Percentiles rank a stretch among this genome's conserved stretches.
Conservation (phyloP, 2,329 filamentous ascomycete species). For the Monascus ruber region DNA sequence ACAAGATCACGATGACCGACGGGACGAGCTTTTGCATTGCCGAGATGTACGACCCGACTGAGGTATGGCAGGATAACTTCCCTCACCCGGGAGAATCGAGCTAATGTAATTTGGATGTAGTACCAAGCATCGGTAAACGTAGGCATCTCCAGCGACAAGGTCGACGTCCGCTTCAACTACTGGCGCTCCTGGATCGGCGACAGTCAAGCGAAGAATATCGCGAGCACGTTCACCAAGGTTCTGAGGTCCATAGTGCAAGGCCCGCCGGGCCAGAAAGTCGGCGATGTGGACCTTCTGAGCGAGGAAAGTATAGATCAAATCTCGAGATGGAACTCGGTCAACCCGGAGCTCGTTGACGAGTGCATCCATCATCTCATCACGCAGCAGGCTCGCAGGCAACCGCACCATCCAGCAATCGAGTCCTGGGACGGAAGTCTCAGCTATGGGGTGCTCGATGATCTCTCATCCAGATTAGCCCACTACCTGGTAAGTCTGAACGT, state of each 20-base stretch:
- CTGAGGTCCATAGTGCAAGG: no score
- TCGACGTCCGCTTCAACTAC: no score
- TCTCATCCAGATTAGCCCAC: constrained; percentile 22
- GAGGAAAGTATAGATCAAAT: neutral
- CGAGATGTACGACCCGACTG: neutral
- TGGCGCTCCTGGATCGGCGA: no score
- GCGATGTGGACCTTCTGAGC: neutral
- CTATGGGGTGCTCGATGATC: constrained; percentile 3
- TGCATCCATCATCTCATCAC: constrained; percentile 3
- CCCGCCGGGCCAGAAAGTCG: neutral
- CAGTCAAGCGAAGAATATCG: no score
- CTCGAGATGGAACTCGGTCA: constrained; percentile 1
- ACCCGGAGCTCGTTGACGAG: neutral
- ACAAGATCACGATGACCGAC: neutral
- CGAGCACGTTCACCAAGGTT: no score
- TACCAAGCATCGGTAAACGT: no score
- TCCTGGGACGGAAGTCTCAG: constrained; percentile 15
- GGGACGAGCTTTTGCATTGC: neutral
- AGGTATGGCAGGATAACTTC: neutral
- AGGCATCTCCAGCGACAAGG: no score
- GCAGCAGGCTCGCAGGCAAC: neutral
- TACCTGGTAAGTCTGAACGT: constrained; percentile 14
- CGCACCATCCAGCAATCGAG: constrained; percentile 5
- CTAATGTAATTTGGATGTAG: no score
- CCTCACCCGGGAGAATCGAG: no score